Evolutionary conservation across 129 eudicot species (phyloP).

Genomic region (Centella asiatica): DNA sequence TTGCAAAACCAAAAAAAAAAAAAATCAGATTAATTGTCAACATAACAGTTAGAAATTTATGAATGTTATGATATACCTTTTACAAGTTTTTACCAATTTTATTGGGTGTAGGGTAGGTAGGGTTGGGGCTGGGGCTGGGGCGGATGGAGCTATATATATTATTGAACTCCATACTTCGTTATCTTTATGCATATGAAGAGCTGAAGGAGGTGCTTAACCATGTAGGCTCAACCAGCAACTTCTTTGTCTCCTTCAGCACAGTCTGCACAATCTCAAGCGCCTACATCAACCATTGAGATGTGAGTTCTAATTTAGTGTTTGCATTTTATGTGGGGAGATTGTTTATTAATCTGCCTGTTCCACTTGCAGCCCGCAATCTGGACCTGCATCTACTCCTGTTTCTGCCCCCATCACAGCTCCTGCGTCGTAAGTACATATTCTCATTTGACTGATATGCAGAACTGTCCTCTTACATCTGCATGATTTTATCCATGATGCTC

Average conservation of each 20-base stretch:
- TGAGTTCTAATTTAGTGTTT: constrained; percentile 21
- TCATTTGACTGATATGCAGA: background rate
- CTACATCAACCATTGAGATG: constrained; percentile 25
- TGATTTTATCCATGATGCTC: background rate
- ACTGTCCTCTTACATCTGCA: background rate
- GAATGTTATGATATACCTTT: no score
- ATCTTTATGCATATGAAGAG: constrained; percentile 11
- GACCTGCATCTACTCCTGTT: constrained; percentile 21
- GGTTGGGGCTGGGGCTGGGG: no score
- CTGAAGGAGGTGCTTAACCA: constrained; percentile 12
- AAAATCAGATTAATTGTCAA: no score
- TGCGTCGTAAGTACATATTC: constrained; percentile 17
- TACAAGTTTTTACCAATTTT: no score
- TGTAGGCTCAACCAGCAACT: constrained; percentile 29
- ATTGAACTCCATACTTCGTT: no score
- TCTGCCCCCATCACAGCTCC: constrained; percentile 21
- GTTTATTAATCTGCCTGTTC: background rate
- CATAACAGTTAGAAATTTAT: no score
- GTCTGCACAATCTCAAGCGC: constrained; percentile 36
- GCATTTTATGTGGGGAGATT: background rate
- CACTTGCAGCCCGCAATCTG: constrained; percentile 25
- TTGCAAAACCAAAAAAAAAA: no score
- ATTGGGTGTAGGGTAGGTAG: no score
- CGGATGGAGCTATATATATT: no score
- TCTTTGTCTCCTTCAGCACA: constrained; percentile 26